Evolutionary conservation across 495 filamentous ascomycete genomes (phyloP).

Genomic region (Lepraria neglecta): DNA sequence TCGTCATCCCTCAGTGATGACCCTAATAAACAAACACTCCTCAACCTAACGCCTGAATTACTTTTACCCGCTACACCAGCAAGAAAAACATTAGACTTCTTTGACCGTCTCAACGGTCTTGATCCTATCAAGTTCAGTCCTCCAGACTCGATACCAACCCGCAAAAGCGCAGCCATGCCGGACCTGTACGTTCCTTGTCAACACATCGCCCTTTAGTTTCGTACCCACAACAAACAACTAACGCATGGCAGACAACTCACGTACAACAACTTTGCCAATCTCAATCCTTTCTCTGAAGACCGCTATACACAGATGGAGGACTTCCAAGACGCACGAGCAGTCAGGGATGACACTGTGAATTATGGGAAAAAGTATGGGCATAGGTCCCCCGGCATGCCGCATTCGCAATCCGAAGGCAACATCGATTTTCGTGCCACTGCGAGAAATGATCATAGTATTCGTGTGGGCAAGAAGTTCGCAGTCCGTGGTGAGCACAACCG

Average conservation of each 20-base stretch:
- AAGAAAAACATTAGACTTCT: conserved; percentile 17
- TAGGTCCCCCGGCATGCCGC: conserved; percentile 22
- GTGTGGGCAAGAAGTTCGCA: conserved; percentile 9
- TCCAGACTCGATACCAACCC: conserved; percentile 6
- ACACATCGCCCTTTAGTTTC: not conserved
- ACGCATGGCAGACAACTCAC: conserved; percentile 25
- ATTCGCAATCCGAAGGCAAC: conserved; percentile 27
- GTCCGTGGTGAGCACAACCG: conserved; percentile 9
- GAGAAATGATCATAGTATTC: conserved; percentile 11
- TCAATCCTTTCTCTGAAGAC: conserved; percentile 35
- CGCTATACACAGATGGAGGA: conserved; percentile 23
- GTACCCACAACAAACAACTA: not conserved
- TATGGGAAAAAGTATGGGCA: conserved; percentile 17
- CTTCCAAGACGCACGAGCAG: conserved; percentile 13
- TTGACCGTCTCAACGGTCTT: conserved; percentile 22
- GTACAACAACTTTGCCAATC: conserved; percentile 32
- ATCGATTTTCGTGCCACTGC: conserved; percentile 18
- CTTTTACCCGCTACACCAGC: conserved; percentile 16
- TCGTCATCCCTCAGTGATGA: not conserved
- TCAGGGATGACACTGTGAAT: not conserved
- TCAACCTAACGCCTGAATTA: conserved; percentile 12
- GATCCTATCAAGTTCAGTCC: conserved; percentile 29
- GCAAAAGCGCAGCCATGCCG: conserved; percentile 9
- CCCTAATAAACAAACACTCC: conserved; percentile 2
- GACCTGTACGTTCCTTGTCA: conserved; percentile 18